Evolutionary conservation across 163 green algal species (phyloP), one percentile per base, ranked within the genome.

Genomic region (Chlorella variabilis): DNA sequence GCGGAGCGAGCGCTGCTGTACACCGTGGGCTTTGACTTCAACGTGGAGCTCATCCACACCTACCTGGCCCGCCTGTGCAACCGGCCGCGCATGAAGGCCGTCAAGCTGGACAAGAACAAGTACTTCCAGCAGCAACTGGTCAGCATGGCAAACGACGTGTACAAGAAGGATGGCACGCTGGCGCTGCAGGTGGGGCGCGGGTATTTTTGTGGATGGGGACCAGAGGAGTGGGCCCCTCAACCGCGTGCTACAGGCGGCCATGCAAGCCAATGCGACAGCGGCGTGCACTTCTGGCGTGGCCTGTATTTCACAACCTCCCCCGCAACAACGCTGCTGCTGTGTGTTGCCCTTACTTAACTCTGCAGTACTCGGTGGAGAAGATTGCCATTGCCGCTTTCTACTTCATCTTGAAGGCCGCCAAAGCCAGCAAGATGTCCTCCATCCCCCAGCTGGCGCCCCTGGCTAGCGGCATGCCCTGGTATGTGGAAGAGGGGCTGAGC

Each of bases 21-120:
- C 59, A 85, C 85, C 13, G 39, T 89, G 39, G 75, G 71, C 25
- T 89, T 89, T 74, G 85, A 89, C 68, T 85, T 89, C 71, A 81
- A 89, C 76, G 31, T 89, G 7, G 80, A 86, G 29, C 42, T 83
- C 11, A n/a, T 82, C 25, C 71, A 81, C 68, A 69, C 31, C 5
- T 34, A 74, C 29, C 3, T 83, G 61, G 61, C 71, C 8, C 49
- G 38, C 25, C 67, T 84, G 63, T 54, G 80, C 66, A 77, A 62
- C 54, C 56, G 34, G 9, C 65, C 63, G 11, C 73, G 63, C 51
- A 69, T 79, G 54, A 41, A 56, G 31, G 23, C 56, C 59, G n/a
- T 49, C 39, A 21, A 51, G 1, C n/a, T 81, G 11, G 25, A 75
- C 41, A 33, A 11, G 8, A 33, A 77, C 51, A 17, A 4, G 2